A percentile compares a stretch with the other conserved stretches of the same genome.
Evolutionary conservation across 2,329 filamentous ascomycete species (phyloP).

Genomic region (Penicillium oxalicum): DNA sequence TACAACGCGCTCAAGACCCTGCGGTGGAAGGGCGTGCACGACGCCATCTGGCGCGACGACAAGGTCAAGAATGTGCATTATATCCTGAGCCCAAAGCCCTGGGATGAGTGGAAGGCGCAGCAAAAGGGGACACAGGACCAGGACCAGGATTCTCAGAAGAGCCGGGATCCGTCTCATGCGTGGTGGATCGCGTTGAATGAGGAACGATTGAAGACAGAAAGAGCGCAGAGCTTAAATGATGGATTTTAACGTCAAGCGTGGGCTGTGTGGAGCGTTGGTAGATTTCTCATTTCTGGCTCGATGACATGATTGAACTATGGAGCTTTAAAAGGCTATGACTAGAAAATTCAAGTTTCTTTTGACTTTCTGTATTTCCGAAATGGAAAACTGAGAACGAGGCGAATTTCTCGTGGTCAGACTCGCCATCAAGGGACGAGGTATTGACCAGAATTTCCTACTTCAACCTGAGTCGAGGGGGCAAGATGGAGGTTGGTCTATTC

Average conservation of each 20-base stretch:
- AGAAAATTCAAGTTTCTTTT: no score
- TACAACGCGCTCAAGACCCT: conserved; percentile 60
- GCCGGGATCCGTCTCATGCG: conserved; percentile 45
- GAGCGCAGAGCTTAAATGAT: conserved; percentile 4
- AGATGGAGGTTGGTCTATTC: no score
- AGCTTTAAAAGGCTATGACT: no score
- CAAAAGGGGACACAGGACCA: not conserved
- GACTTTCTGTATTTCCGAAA: no score
- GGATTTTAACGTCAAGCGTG: not conserved
- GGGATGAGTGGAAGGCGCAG: conserved; percentile 45
- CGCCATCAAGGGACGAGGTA: no score
- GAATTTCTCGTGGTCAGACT: no score
- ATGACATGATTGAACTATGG: no score
- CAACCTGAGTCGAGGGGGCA: no score
- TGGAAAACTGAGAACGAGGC: no score
- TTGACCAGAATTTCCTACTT: no score
- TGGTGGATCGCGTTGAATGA: conserved; percentile 55
- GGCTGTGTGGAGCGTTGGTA: not conserved
- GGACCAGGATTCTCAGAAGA: conserved; percentile 15
- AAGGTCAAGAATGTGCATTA: conserved; percentile 59
- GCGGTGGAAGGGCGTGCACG: conserved; percentile 51
- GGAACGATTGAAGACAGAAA: conserved; percentile 45
- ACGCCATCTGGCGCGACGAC: conserved; percentile 55
- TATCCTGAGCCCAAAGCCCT: conserved; percentile 57
- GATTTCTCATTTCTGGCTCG: no score